Percentiles rank a stretch among this genome's conserved stretches.
Evolutionary conservation across 2,329 filamentous ascomycete species (phyloP).

Genomic region (Parascedosporium putredinis): DNA sequence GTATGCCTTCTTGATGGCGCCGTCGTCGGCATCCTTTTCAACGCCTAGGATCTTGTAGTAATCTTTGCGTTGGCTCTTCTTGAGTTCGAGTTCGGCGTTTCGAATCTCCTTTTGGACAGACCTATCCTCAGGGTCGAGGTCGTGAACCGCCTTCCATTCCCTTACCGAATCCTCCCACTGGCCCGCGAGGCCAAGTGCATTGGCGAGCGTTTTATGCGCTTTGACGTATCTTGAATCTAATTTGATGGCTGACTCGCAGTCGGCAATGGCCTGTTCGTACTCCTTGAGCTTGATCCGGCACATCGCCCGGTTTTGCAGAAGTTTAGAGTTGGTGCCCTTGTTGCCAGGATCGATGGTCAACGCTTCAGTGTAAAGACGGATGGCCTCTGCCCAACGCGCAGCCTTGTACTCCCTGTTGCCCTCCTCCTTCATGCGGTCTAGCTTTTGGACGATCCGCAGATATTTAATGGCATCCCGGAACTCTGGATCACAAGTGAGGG

Average conservation of each 20-base stretch:
- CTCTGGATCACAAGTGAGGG: slow-evolving; percentile 82
- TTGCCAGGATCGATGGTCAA: slow-evolving; percentile 79
- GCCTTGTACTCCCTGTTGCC: slow-evolving; percentile 87
- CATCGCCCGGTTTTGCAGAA: slow-evolving; percentile 85
- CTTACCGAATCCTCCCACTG: slow-evolving; percentile 87
- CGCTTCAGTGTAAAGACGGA: slow-evolving; percentile 75
- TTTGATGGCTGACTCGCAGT: slow-evolving; percentile 74
- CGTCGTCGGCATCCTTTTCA: slow-evolving; percentile 72
- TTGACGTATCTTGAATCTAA: slow-evolving; percentile 81
- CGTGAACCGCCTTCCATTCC: slow-evolving; percentile 78
- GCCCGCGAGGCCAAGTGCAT: slow-evolving; percentile 73
- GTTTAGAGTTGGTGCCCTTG: slow-evolving; percentile 87
- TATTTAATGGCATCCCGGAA: slow-evolving; percentile 82
- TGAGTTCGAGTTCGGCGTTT: slow-evolving; percentile 85
- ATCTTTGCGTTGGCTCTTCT: slow-evolving; percentile 95
- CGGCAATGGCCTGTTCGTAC: slow-evolving; percentile 68
- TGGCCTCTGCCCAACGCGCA: slow-evolving; percentile 66
- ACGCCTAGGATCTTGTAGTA: slow-evolving; percentile 97
- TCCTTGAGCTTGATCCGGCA: slow-evolving; percentile 77
- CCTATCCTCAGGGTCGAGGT: slow-evolving; percentile 72
- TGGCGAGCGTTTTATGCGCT: slow-evolving; percentile 88
- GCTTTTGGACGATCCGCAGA: slow-evolving; percentile 79
- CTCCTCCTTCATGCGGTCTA: slow-evolving; percentile 88
- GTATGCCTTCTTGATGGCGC: slow-evolving; percentile 93
- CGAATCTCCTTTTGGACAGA: slow-evolving; percentile 75